Base-by-base conservation (phyloP, 768 basidiomycete genomes). In the Lactarius evosmus region DNA sequence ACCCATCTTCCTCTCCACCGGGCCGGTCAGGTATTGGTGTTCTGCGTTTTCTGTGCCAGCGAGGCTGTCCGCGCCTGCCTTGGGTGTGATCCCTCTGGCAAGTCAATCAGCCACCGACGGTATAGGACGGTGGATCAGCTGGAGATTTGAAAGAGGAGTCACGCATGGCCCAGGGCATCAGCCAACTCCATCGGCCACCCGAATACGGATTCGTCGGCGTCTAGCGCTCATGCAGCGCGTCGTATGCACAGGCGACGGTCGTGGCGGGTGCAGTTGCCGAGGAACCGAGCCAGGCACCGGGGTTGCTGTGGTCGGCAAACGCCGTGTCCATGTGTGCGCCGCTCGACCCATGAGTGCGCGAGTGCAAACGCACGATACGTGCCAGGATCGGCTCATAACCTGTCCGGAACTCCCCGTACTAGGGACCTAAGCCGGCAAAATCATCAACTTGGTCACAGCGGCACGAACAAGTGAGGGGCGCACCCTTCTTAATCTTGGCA, bases 311-410 rank as follows among this genome's bases (percentile, higher is more conserved):
- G 36, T 36, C 14, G 6, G 36, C 86, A 1, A 95, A 87, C 0
- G 88, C 91, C 3, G 82, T 77, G 60, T 79, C 78, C 71, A 77
- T 2, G 78, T 79, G 14, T 69, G 76, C 67, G 56, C 77, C 72
- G 44, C 25, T 19, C 4, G 30, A 40, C 11, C 41, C 44, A 6
- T 29, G 41, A 22, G n/a, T 19, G 11, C 34, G 52, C 4, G 33
- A 58, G 8, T 16, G 74, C 74, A 83, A 77, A 62, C 93, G 79
- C 57, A 78, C 77, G 79, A 96, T 86, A 30, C 92, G 81, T 72
- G 95, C 94, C 69, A 97, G 94, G 38, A 98, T 89, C 4, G 87
- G 85, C 76, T 98, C 95, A 64, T 82, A 82, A 71, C 95, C 93
- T 1, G 83, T 83, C 73, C 86, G 88, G 73, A 90, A 93, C 74